A percentile compares a stretch with the other conserved stretches of the same genome.
Evolutionary conservation across 306 rosid species (phyloP).

Genomic region (Astragalus glycyphyllos): DNA sequence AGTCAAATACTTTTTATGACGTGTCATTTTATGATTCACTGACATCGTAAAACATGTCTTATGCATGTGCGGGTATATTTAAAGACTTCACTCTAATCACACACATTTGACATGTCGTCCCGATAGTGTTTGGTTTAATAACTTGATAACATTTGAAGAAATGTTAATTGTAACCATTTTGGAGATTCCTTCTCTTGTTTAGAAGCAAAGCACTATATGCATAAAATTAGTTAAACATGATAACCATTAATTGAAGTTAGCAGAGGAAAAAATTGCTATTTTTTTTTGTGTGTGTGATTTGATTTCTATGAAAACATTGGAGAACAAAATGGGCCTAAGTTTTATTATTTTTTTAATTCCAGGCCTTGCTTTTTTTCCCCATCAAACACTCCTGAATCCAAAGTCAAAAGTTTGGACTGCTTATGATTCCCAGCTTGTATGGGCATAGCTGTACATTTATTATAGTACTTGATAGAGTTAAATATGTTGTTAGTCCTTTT

Average conservation of each 20-base stretch:
- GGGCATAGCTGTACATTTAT: not conserved
- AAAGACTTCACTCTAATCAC: no score
- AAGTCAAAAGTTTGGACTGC: slow-evolving; percentile 4
- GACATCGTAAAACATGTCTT: no score
- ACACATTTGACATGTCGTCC: no score
- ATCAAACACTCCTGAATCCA: not conserved
- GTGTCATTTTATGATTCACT: no score
- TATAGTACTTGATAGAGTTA: not conserved
- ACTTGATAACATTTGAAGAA: slow-evolving; percentile 5
- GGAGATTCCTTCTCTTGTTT: not conserved
- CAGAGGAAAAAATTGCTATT: not conserved
- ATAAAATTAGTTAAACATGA: slow-evolving; percentile 24
- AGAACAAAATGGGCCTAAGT: not conserved
- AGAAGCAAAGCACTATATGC: not conserved
- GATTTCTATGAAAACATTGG: not conserved
- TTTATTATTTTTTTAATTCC: not conserved
- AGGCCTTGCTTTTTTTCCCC: slow-evolving; percentile 16
- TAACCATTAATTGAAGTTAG: slow-evolving; percentile 5
- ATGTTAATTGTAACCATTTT: slow-evolving; percentile 14
- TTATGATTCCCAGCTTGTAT: slow-evolving; percentile 6
- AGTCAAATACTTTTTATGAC: no score
- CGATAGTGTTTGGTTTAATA: not conserved
- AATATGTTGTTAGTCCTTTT: no score
- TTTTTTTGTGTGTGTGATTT: slow-evolving; percentile 16
- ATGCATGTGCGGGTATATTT: no score